Conservation (phyloP, 768 basidiomycete genomes). For the Heimioporus sp. region DNA sequence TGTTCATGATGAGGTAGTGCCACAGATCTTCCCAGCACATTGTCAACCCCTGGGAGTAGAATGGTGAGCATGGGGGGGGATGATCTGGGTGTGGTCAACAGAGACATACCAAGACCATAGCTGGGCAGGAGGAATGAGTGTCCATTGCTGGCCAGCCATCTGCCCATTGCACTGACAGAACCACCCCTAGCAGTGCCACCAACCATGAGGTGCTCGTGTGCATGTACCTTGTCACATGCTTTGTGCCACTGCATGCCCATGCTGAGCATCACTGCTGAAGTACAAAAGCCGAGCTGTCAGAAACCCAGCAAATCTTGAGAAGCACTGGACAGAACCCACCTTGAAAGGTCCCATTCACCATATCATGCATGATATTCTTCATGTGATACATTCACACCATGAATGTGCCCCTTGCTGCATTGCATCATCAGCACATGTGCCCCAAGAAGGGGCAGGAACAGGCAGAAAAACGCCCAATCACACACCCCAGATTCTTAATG, state of each 20-base stretch:
- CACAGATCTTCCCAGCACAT: constrained; percentile 43
- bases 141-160: constrained; percentile 48
- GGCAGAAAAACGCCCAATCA: too few species aligned
- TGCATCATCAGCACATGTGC: too few species aligned
- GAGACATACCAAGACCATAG: constrained; percentile 42
- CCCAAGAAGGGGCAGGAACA: too few species aligned
- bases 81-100: not conserved
- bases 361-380: constrained; percentile 38
- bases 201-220: too few species aligned
- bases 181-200: constrained; percentile 28
- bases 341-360: constrained; percentile 15
- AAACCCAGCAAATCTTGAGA: too few species aligned
- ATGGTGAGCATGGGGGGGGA: not conserved
- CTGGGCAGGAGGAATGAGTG: too few species aligned
- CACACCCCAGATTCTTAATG: constrained; percentile 22
- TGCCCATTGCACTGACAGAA: constrained; percentile 47
- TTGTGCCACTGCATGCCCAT: too few species aligned
- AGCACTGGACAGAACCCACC: constrained; percentile 6
- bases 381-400: constrained; percentile 43
- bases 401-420: constrained; percentile 35
- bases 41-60: constrained; percentile 41
- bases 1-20: constrained; percentile 42
- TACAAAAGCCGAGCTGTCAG: too few species aligned
- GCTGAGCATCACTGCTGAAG: constrained; percentile 43
- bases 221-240: too few species aligned